Conservation (phyloP, 345 rosid genomes). For the Gossypium arboreum region DNA sequence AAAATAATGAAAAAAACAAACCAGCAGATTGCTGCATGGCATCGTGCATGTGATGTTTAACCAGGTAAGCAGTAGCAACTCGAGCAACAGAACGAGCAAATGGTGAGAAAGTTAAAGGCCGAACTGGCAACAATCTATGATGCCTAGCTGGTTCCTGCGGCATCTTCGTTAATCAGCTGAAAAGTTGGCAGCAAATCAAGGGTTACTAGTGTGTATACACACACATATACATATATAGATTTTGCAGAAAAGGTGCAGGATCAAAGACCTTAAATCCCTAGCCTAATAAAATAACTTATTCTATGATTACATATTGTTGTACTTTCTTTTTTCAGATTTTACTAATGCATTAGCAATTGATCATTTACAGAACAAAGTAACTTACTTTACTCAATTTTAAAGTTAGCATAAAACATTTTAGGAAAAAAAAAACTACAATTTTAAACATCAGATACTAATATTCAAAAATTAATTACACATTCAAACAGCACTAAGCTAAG, state of each 20-base stretch:
- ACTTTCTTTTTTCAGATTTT: not conserved
- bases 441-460: not conserved
- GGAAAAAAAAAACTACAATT: not conserved
- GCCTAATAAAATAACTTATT: not conserved
- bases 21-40: slow-evolving; percentile 29
- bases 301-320: not conserved
- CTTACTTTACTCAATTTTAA: not conserved
- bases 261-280: not conserved
- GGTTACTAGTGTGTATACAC: not conserved
- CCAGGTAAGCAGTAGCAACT: slow-evolving; percentile 31
- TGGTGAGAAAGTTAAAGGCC: slow-evolving; percentile 62
- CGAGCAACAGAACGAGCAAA: slow-evolving; percentile 64
- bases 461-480: not conserved
- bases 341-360: not conserved
- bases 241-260: not conserved
- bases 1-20: not conserved
- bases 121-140: slow-evolving; percentile 25
- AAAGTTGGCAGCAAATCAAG: not conserved
- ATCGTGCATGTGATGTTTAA: slow-evolving; percentile 27
- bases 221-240: no score
- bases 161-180: slow-evolving; percentile 36
- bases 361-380: not conserved
- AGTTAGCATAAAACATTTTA: not conserved
- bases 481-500: not conserved
- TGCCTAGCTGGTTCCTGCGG: slow-evolving; percentile 39